Conservation (phyloP, 2,329 filamentous ascomycete species). For the Pseudogymnoascus sp. region DNA sequence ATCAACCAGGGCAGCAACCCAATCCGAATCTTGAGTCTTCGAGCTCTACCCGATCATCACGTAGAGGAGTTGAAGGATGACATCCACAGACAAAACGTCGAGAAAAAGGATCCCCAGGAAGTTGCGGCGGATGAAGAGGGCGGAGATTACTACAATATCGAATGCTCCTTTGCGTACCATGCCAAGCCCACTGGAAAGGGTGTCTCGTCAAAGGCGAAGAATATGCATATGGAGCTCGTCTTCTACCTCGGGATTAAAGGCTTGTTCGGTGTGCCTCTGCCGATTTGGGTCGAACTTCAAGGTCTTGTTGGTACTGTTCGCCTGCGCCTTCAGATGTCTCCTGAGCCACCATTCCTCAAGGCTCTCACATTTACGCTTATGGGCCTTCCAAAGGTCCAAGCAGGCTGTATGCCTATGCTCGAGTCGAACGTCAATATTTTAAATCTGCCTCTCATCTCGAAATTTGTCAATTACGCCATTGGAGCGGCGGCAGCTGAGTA, state of each 20-base stretch:
- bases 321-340: constrained; percentile 75
- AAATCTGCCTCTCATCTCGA: constrained; percentile 86
- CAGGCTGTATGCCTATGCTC: constrained; percentile 89
- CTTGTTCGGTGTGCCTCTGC: constrained; percentile 57
- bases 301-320: constrained; percentile 85
- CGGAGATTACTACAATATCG: constrained; percentile 87
- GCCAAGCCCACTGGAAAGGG: constrained; percentile 66
- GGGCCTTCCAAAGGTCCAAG: constrained; percentile 83
- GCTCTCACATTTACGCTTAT: constrained; percentile 89
- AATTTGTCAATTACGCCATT: constrained; percentile 96
- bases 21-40: constrained; percentile 77
- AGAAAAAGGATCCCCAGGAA: constrained; percentile 79
- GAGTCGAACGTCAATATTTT: constrained; percentile 84
- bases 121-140: constrained; percentile 83
- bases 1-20: constrained; percentile 93
- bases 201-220: constrained; percentile 75
- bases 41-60: constrained; percentile 75
- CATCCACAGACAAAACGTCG: constrained; percentile 70
- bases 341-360: constrained; percentile 87
- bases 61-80: constrained; percentile 76
- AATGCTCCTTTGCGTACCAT: constrained; percentile 86
- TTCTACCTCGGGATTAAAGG: constrained; percentile 91
- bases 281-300: constrained; percentile 67
- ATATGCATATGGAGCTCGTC: constrained; percentile 94
- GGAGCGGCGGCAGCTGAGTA: constrained; percentile 82